Evolutionary conservation across 106 monocot species (phyloP).

Genomic region (Dendrobium nobile): DNA sequence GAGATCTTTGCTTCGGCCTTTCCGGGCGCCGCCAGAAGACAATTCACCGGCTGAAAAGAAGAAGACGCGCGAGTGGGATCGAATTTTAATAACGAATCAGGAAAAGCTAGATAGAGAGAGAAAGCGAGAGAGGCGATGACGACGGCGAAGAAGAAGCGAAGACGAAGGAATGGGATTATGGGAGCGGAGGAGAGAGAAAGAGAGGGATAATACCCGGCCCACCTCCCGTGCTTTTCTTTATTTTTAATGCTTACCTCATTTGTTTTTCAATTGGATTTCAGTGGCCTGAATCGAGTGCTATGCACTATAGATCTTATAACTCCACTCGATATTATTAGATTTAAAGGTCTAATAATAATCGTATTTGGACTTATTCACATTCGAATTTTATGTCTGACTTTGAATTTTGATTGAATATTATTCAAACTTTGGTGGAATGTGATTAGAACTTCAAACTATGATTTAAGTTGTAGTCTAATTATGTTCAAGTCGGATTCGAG

Average conservation of each 20-base stretch:
- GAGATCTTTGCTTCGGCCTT: neutral
- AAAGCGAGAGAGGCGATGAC: neutral
- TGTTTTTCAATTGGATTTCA: neutral
- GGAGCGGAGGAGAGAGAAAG: slow-evolving; percentile 6
- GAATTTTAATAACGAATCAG: neutral
- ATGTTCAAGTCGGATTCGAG: too few relatives aligned
- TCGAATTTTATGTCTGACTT: too few relatives aligned
- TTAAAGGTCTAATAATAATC: too few relatives aligned
- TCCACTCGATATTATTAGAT: too few relatives aligned
- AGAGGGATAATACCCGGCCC: neutral
- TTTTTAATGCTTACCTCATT: slow-evolving; percentile 2
- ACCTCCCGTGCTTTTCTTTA: slow-evolving; percentile 2
- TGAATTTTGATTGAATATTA: too few relatives aligned
- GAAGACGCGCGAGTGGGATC: neutral
- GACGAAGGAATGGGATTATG: neutral
- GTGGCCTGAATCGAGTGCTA: neutral
- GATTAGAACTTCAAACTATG: too few relatives aligned
- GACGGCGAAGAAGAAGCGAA: neutral
- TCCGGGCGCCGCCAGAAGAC: neutral
- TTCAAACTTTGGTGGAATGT: too few relatives aligned
- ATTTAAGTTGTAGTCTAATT: too few relatives aligned
- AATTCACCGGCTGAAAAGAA: slow-evolving; percentile 2
- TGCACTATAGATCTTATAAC: neutral
- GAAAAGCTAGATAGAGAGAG: neutral
- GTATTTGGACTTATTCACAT: too few relatives aligned